Base-by-base conservation (phyloP, 2,329 filamentous ascomycete genomes). In the Orbilia javanica region DNA sequence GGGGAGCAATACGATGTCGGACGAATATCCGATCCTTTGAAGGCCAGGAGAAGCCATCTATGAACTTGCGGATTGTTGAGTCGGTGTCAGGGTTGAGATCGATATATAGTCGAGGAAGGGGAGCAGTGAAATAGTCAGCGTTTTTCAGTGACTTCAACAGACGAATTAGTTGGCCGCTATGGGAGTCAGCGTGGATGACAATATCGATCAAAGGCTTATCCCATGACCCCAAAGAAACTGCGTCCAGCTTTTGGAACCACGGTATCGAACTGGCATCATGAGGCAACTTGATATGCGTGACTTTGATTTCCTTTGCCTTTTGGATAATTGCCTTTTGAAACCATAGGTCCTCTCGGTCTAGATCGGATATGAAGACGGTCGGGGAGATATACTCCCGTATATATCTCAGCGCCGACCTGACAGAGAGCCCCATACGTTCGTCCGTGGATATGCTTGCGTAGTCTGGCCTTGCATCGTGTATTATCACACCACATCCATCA, bases 181-280 rank as follows among this genome's bases (percentile, higher is more conserved):
- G 90, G 7, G 87, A 87, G 2, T 89, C 85, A 0, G 92, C 93
- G 75, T 96, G 93, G 7, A 98, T 89, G 11, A 97, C 84, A 66
- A 99, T 92, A 80, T 98, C 93, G 79, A 98, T 87, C 42, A 87
- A 89, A 4, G 93, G 86, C 55, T 89, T 88, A 83, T 95, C 90
- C 94, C 94, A 97, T 36, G 88, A 91, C 91, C 86, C 87, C 72
- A 97, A 85, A 31, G 93, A 90, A 18, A 87, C 85, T 76, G 91
- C 89, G 82, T 97, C 93, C 11, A 98, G 86, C 79, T 90, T 89
- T 0, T 92, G 89, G 46, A 97, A 86, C 93, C 94, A 98, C 79
- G 88, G 85, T 39, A 94, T 87, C 67, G 91, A 88, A 27, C 87
- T 87, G 1, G 88, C 86, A 67, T 88, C 86, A 42, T 86, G 85